These are phyloP conservation scores for Nyctanthes arbortristis DNA, from an alignment of 257 asterid genomes.

Conservation along the genomic window DNA sequence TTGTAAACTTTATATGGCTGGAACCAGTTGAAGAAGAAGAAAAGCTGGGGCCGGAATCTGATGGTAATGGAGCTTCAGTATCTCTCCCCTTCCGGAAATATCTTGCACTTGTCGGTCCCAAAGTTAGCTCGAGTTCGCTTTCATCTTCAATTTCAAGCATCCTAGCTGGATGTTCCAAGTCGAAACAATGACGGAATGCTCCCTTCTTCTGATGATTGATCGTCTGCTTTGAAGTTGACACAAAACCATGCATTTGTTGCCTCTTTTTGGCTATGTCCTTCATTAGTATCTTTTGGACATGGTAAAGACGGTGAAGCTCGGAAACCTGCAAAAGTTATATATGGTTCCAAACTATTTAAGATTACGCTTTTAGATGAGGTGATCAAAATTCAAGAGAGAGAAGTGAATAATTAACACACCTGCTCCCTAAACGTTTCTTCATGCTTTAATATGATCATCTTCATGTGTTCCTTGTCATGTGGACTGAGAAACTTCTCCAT, in stretches of 20 bases:
- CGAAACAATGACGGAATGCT: constrained; percentile 19
- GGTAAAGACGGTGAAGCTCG: no score
- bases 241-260: no score
- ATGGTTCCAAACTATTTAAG: background rate
- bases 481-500: constrained; percentile 52
- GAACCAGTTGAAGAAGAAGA: constrained; percentile 46
- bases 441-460: constrained; percentile 51
- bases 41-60: constrained; percentile 38
- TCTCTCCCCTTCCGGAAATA: constrained; percentile 22
- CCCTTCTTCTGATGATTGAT: constrained; percentile 9
- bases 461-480: constrained; percentile 49
- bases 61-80: constrained; percentile 13
- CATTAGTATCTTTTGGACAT: no score
- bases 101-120: constrained; percentile 45
- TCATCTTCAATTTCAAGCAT: constrained; percentile 27
- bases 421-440: constrained; percentile 54
- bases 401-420: constrained; percentile 30
- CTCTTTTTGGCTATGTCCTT: no score
- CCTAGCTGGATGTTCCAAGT: constrained; percentile 27
- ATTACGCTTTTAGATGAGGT: background rate
- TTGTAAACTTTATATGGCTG: constrained; percentile 25
- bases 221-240: constrained; percentile 12
- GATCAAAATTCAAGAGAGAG: background rate
- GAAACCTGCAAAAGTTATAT: background rate
- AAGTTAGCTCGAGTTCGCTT: constrained; percentile 46